These are phyloP conservation scores for Ganoderma meredithae DNA, from an alignment of 1,284 basidiomycete species.

Conservation along the genomic window DNA sequence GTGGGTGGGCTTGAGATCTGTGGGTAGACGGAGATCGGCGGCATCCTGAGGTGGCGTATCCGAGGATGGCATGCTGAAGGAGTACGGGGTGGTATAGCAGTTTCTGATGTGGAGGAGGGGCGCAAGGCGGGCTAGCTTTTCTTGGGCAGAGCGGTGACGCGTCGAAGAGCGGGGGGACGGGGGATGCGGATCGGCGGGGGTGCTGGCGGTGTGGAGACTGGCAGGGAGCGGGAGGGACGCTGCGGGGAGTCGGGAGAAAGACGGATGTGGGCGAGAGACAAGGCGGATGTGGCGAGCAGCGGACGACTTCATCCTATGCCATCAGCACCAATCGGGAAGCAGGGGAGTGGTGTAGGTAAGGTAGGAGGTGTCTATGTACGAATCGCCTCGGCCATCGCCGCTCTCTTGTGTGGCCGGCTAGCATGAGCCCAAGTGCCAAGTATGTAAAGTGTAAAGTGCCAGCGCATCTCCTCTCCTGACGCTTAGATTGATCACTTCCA, in stretches of 20 bases:
- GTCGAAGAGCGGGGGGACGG: neutral
- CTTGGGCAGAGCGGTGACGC: slow-evolving; percentile 2
- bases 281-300: neutral
- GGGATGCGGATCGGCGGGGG: neutral
- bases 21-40: slow-evolving; percentile 77
- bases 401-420: neutral
- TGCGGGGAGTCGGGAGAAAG: neutral
- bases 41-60: slow-evolving; percentile 5
- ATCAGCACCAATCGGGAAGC: neutral
- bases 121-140: slow-evolving; percentile 13
- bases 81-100: slow-evolving; percentile 22
- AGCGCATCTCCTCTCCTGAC: neutral
- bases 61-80: slow-evolving; percentile 28
- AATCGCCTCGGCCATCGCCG: slow-evolving; percentile 15
- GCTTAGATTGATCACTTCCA: neutral
- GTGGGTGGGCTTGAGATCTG: slow-evolving; percentile 77
- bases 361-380: slow-evolving; percentile 20
- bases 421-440: neutral
- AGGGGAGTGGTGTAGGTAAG: neutral
- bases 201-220: neutral
- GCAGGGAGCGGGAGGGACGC: neutral
- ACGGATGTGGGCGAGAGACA: slow-evolving; percentile 3
- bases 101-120: slow-evolving; percentile 19
- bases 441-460: neutral
- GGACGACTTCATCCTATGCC: slow-evolving; percentile 2